These are phyloP conservation scores for Neurospora sp. DNA, from an alignment of 2,329 filamentous ascomycete species.

Conservation along the genomic window DNA sequence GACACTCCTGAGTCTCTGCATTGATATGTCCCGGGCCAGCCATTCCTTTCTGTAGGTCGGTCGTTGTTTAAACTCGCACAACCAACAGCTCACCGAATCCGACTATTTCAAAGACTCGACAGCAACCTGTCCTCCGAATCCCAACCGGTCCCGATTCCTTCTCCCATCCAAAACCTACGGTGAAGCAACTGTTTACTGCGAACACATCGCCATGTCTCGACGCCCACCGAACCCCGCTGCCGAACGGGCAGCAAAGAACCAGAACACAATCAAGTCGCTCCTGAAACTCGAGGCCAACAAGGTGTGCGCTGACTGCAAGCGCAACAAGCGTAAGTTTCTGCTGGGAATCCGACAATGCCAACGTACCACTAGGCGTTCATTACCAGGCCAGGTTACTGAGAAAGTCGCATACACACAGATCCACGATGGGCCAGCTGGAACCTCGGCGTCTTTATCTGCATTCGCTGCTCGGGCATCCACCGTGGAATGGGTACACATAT, in stretches of 20 bases:
- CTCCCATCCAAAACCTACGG: not conserved
- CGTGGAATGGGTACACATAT: slow-evolving; percentile 99
- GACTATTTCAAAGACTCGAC: not conserved
- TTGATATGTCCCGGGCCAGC: not conserved
- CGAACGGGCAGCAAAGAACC: slow-evolving; percentile 73
- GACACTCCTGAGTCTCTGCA: not conserved
- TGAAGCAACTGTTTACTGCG: not conserved
- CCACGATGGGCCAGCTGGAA: slow-evolving; percentile 99
- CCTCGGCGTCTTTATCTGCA: slow-evolving; percentile 92
- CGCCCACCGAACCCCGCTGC: slow-evolving; percentile 64
- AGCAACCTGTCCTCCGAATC: not conserved
- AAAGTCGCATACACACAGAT: slow-evolving; percentile 42
- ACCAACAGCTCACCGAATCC: not conserved
- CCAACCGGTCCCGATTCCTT: not conserved
- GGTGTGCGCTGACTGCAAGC: slow-evolving; percentile 95
- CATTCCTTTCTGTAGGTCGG: not conserved
- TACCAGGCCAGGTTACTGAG: not conserved
- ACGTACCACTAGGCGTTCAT: not conserved
- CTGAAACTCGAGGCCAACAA: slow-evolving; percentile 95
- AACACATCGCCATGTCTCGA: slow-evolving; percentile 55
- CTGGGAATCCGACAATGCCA: slow-evolving; percentile 25
- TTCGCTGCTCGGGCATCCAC: slow-evolving; percentile 96
- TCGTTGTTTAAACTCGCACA: not conserved
- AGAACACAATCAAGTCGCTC: slow-evolving; percentile 85
- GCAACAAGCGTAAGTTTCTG: slow-evolving; percentile 70